Evolutionary conservation across 1,284 basidiomycete genomes (phyloP).

Genomic region (Cryptococcus sp.): DNA sequence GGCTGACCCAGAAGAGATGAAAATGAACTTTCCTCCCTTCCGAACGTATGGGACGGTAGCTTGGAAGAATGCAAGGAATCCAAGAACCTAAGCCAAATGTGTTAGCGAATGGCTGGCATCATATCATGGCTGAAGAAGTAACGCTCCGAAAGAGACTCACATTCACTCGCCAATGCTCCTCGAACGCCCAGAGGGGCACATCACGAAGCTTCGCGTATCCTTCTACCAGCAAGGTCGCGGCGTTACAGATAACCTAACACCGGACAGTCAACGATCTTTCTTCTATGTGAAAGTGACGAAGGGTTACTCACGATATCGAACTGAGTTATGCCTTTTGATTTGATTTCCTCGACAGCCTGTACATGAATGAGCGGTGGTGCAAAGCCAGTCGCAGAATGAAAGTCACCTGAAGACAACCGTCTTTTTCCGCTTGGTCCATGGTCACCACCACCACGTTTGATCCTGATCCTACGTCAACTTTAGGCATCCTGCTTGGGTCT

Average conservation of each 20-base stretch:
- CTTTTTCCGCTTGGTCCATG: constrained; percentile 16
- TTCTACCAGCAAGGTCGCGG: constrained; percentile 20
- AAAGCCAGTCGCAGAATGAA: neutral
- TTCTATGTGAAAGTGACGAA: neutral
- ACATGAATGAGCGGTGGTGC: neutral
- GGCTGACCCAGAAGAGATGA: constrained; percentile 27
- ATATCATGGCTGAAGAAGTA: too few species aligned
- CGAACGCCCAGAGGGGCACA: constrained; percentile 19
- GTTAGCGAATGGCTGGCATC: neutral
- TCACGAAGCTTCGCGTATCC: constrained; percentile 12
- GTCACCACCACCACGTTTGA: constrained; percentile 23
- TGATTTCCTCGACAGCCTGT: constrained; percentile 15
- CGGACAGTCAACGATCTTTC: neutral
- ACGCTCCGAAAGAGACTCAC: constrained; percentile 13
- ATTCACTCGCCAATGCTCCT: constrained; percentile 30
- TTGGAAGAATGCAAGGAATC: constrained; percentile 26
- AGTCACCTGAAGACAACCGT: constrained; percentile 8
- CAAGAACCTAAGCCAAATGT: constrained; percentile 18
- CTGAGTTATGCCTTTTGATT: constrained; percentile 19
- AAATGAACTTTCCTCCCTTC: constrained; percentile 28
- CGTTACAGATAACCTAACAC: constrained; percentile 23
- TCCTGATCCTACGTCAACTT: constrained; percentile 17
- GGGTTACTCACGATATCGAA: constrained; percentile 23
- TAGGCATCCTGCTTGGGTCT: constrained; percentile 19
- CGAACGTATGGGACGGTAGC: constrained; percentile 19